phyloP scores from a whole-genome alignment of 768 basidiomycete genomes.

The Kwoniella bestiolae region DNA sequence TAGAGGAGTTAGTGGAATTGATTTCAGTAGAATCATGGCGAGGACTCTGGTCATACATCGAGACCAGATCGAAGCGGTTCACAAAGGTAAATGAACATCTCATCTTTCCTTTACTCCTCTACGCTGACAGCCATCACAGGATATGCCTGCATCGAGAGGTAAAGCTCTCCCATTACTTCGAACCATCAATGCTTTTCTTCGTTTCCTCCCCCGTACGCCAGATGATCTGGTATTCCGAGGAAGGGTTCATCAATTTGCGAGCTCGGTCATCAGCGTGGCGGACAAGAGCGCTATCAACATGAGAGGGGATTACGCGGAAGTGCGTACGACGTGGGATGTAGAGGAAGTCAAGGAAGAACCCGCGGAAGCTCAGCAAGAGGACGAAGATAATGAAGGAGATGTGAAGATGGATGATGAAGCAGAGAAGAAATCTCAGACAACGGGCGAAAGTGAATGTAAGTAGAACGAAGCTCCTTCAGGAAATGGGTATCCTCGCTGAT shows the following conservation, averaged over 20 bases:
- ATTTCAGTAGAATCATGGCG: constrained; percentile 49
- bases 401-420: constrained; percentile 30
- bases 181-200: constrained; percentile 47
- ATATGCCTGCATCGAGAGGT: constrained; percentile 54
- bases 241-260: constrained; percentile 50
- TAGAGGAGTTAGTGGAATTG: constrained; percentile 52
- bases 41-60: constrained; percentile 47
- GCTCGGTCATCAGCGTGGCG: constrained; percentile 51
- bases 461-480: neutral
- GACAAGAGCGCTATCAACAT: constrained; percentile 55
- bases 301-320: constrained; percentile 48
- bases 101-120: neutral
- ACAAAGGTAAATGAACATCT: constrained; percentile 39
- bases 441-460: constrained; percentile 1
- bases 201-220: constrained; percentile 50
- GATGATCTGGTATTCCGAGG: constrained; percentile 51
- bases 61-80: constrained; percentile 48
- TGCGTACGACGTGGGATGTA: constrained; percentile 50
- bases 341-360: constrained; percentile 24
- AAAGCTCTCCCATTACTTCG: constrained; percentile 49
- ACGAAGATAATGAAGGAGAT: constrained; percentile 32
- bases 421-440: constrained; percentile 5
- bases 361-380: constrained; percentile 4
- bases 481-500: neutral
- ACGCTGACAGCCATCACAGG: constrained; percentile 18